These are phyloP conservation scores for Botrytis deweyae DNA, from an alignment of 2,329 filamentous ascomycete species.

Conservation along the genomic window DNA sequence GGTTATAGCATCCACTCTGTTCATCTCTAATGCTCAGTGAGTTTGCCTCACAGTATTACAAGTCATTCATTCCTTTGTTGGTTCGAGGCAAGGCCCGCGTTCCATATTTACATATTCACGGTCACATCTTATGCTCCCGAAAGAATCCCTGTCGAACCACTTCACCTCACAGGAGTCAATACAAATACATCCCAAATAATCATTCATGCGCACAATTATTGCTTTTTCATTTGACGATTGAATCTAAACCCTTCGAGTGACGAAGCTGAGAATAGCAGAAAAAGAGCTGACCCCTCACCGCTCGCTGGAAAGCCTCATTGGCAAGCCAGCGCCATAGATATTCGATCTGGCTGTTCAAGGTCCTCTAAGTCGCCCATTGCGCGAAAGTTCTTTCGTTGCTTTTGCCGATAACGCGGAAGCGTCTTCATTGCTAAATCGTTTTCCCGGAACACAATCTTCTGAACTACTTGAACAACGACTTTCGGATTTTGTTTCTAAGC, in stretches of 20 bases:
- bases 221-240: slow-evolving; percentile 29
- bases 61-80: slow-evolving; percentile 21
- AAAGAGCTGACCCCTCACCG: slow-evolving; percentile 31
- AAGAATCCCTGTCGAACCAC: slow-evolving; percentile 34
- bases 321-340: slow-evolving; percentile 30
- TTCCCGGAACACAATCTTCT: slow-evolving; percentile 34
- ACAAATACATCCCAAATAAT: slow-evolving; percentile 30
- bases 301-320: slow-evolving; percentile 34
- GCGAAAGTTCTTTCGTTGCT: slow-evolving; percentile 39
- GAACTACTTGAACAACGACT: slow-evolving; percentile 37
- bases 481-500: slow-evolving; percentile 39
- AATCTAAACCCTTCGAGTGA: slow-evolving; percentile 25
- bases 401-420: slow-evolving; percentile 37
- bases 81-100: slow-evolving; percentile 24
- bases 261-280: slow-evolving; percentile 31
- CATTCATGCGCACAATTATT: slow-evolving; percentile 30
- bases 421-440: slow-evolving; percentile 35
- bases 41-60: slow-evolving; percentile 23
- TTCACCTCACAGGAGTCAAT: slow-evolving; percentile 33
- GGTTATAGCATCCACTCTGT: slow-evolving; percentile 29
- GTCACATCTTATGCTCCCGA: slow-evolving; percentile 25
- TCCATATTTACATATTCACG: slow-evolving; percentile 23
- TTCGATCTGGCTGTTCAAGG: slow-evolving; percentile 46
- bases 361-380: slow-evolving; percentile 38
- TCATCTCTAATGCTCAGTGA: slow-evolving; percentile 28